Conservation (phyloP, 2,329 filamentous ascomycete species). For the Nakataea oryzae region DNA sequence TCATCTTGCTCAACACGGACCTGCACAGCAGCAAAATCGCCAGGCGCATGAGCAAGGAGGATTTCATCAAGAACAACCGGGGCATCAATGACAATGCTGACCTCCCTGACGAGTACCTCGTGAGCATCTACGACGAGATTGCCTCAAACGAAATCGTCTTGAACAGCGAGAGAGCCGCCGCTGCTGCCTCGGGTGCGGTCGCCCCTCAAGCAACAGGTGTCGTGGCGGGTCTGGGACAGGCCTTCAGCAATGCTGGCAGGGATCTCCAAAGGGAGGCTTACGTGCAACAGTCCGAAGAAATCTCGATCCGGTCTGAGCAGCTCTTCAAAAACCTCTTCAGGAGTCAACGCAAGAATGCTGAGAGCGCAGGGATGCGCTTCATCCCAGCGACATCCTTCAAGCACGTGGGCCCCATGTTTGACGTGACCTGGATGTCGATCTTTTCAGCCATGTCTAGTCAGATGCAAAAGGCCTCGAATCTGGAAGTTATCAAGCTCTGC, state of each 20-base stretch:
- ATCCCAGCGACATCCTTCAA: conserved; percentile 90
- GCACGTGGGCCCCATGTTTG: conserved; percentile 97
- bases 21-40: conserved; percentile 80
- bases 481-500: conserved; percentile 84
- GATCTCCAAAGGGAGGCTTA: conserved; percentile 91
- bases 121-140: conserved; percentile 88
- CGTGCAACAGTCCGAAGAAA: conserved; percentile 90
- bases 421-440: conserved; percentile 98
- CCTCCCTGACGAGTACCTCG: conserved; percentile 84
- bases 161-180: conserved; percentile 81
- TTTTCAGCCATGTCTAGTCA: conserved; percentile 89
- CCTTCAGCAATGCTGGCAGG: conserved; percentile 81
- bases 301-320: conserved; percentile 62
- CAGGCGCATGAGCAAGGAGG: conserved; percentile 84
- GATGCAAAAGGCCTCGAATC: conserved; percentile 85
- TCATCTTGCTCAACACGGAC: conserved; percentile 94
- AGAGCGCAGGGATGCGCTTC: conserved; percentile 61
- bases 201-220: conserved; percentile 56
- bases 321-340: conserved; percentile 89
- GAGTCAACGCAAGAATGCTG: conserved; percentile 72
- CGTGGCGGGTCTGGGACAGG: conserved; percentile 76
- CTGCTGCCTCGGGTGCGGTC: conserved; percentile 62
- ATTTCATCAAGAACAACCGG: conserved; percentile 98
- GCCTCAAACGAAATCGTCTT: conserved; percentile 85
- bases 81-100: conserved; percentile 97